Base-by-base conservation (phyloP, 1,284 basidiomycete genomes). In the Tilletia caries region DNA sequence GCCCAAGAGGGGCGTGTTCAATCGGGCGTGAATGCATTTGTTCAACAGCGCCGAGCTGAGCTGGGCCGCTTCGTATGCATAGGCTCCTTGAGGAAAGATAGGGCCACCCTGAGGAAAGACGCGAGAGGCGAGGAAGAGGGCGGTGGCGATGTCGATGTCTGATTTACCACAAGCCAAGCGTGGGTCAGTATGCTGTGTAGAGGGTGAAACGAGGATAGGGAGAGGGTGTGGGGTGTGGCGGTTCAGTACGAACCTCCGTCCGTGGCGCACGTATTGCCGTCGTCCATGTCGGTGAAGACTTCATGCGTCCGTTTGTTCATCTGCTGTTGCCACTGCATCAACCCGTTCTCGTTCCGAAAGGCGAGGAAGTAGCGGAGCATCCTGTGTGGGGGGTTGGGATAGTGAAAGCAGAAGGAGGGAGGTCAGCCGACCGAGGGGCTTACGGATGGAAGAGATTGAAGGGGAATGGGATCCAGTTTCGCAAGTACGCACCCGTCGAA, bases 241-340 rank as follows among this genome's bases (percentile, higher is more conserved):
- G n/a, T n/a, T n/a, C n/a, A n/a, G n/a, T n/a, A 70, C 50, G 64
- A 32, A 68, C 71, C 72, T 27, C 79, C 79, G 66, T 80, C 79
- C 2, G 79, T 80, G 3, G 79, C 79, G 10, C 70, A 74, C 1
- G 74, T 76, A 18, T 65, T 41, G 0, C 76, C 79, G 29, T 80
- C 79, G 18, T 77, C 73, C 58, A 62, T 33, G 12, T 71, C 75
- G 15, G 76, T 74, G 64, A 73, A 80, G 58, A 76, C 52, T 52
- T 43, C 37, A 54, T 74, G 50, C 12, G 18, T 15, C 48, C 67
- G 4, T 60, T 34, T 25, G 48, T 58, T 41, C 12, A 46, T 27
- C 12, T 3, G 67, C 68, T 54, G 71, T 64, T 80, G 79, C 79
- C 79, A 80, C 66, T 75, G 76, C 79, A 80, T 80, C 32, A 80